phyloP scores from a whole-genome alignment of 169 alveolate genomes.

The Cryptosporidium parvum region DNA sequence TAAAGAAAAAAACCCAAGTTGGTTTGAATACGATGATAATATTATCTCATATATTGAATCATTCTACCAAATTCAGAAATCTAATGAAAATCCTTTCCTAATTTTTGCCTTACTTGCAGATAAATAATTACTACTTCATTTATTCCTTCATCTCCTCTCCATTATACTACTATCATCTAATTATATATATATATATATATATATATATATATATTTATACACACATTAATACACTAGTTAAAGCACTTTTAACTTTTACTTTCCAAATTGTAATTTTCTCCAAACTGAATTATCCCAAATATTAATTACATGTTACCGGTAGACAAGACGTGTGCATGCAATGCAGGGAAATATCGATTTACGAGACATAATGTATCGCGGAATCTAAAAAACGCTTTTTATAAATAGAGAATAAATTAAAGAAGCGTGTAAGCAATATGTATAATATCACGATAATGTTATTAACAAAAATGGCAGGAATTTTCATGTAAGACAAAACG shows the following conservation, averaged over 20 bases:
- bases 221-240: not conserved
- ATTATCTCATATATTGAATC: constrained; percentile 26
- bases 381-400: constrained; percentile 4
- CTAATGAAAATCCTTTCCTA: constrained; percentile 30
- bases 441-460: constrained; percentile 6
- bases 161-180: not conserved
- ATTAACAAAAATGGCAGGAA: not conserved
- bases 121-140: not conserved
- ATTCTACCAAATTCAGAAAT: constrained; percentile 4
- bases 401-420: not conserved
- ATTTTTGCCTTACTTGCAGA: constrained; percentile 38
- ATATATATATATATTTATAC: not conserved
- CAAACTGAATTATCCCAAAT: not conserved
- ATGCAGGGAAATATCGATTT: not conserved
- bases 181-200: not conserved
- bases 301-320: constrained; percentile 2
- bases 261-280: not conserved
- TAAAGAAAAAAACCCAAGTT: constrained; percentile 15
- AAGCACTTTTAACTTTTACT: no score
- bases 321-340: constrained; percentile 29
- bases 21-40: constrained; percentile 52
- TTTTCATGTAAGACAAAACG: constrained; percentile 75
- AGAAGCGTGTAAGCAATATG: not conserved
- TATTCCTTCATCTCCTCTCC: not conserved
- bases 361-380: constrained; percentile 23